Percentiles rank a stretch among this genome's conserved stretches.
Evolutionary conservation across 176 grass and related monocot genomes (phyloP).

Genomic region (Rhynchospora pubera): DNA sequence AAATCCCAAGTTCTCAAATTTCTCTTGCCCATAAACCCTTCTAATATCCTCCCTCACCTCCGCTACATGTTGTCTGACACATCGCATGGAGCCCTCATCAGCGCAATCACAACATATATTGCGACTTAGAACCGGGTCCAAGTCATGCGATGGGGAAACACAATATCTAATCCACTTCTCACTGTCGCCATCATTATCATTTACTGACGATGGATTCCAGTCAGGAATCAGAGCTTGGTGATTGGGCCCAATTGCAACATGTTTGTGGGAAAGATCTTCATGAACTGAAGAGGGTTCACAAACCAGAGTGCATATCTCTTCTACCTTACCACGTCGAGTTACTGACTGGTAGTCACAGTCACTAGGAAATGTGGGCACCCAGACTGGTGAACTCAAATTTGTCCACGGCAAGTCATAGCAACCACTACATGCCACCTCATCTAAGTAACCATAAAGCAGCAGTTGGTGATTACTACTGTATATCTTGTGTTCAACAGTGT

Average conservation of each 20-base stretch:
- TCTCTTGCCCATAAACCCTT: conserved; percentile 42
- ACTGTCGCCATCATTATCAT: conserved; percentile 29
- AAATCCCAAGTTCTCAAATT: conserved; percentile 56
- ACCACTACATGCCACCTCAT: conserved; percentile 27
- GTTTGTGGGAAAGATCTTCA: conserved; percentile 38
- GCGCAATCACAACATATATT: conserved; percentile 50
- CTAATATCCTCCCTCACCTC: conserved; percentile 48
- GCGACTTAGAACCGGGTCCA: conserved; percentile 16
- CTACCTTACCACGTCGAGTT: conserved; percentile 20
- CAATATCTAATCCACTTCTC: conserved; percentile 47
- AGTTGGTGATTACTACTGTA: conserved; percentile 7
- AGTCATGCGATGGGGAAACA: conserved; percentile 30
- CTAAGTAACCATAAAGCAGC: conserved; percentile 34
- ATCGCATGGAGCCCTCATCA: conserved; percentile 58
- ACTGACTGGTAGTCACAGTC: conserved; percentile 34
- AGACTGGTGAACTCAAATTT: conserved; percentile 26
- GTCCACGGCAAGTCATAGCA: conserved; percentile 18
- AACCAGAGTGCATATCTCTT: conserved; percentile 30
- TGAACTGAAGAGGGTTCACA: conserved; percentile 27
- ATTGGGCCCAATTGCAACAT: conserved; percentile 51
- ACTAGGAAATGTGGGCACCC: conserved; percentile 41
- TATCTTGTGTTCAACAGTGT: conserved; percentile 6
- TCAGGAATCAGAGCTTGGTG: conserved; percentile 76
- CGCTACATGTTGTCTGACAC: conserved; percentile 57
- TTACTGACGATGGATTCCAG: conserved; percentile 21